Conservation (phyloP, 306 rosid genomes). For the Argentina anserina region DNA sequence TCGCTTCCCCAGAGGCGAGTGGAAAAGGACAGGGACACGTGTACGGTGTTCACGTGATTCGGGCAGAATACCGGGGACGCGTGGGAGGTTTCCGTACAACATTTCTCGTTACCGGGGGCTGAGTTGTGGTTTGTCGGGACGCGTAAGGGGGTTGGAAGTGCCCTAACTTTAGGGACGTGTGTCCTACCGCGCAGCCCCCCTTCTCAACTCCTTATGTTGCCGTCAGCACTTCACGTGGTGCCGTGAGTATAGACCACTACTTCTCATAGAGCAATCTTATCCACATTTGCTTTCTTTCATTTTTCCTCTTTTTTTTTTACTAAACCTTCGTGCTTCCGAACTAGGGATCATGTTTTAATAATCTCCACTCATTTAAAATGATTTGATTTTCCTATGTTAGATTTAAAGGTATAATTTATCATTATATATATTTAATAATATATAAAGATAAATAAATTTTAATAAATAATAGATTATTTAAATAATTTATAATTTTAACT, state of each 20-base stretch:
- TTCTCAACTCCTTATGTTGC: not conserved
- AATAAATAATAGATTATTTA: no score
- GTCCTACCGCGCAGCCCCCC: slow-evolving; percentile 11
- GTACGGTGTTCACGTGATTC: slow-evolving; percentile 20
- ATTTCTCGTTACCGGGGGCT: slow-evolving; percentile 28
- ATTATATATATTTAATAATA: no score
- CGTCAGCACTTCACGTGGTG: slow-evolving; percentile 13
- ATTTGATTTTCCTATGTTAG: no score
- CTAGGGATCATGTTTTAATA: no score
- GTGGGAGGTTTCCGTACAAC: slow-evolving; percentile 33
- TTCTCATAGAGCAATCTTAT: not conserved
- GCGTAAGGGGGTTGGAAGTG: not conserved
- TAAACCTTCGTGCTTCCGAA: no score
- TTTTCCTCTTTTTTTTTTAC: no score
- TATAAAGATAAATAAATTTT: no score
- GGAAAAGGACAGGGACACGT: slow-evolving; percentile 30
- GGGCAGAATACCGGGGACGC: slow-evolving; percentile 11
- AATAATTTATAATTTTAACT: no score
- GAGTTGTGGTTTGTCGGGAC: slow-evolving; percentile 24
- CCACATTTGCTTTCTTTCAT: no score
- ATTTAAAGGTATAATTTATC: no score
- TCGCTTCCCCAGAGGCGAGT: not conserved
- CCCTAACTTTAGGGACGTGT: slow-evolving; percentile 22
- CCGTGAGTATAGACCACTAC: not conserved
- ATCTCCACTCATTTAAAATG: no score